Evolutionary conservation across 2,329 filamentous ascomycete genomes (phyloP).

Genomic region (Aspergillus vadensis): DNA sequence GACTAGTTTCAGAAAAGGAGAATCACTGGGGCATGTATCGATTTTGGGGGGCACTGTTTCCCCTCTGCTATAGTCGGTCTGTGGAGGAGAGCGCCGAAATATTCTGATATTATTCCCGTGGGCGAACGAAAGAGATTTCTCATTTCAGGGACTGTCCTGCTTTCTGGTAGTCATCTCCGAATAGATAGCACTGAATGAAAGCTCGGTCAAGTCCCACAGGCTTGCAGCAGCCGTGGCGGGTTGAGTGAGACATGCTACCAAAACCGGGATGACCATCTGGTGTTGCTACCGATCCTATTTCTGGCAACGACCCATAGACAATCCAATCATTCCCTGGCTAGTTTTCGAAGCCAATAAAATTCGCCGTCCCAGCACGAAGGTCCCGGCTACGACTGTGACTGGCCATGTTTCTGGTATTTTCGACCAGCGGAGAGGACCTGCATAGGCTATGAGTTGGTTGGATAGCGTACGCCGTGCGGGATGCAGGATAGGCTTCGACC

Average conservation of each 20-base stretch:
- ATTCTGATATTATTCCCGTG: constrained; percentile 19
- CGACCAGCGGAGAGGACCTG: constrained; percentile 11
- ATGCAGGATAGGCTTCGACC: constrained; percentile 5
- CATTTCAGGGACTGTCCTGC: not conserved
- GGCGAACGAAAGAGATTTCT: not conserved
- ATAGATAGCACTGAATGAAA: constrained; percentile 9
- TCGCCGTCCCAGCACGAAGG: constrained; percentile 10
- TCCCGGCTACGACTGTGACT: constrained; percentile 13
- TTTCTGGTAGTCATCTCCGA: not conserved
- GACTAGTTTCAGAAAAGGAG: constrained; percentile 32
- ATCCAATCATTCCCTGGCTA: constrained; percentile 11
- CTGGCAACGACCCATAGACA: constrained; percentile 9
- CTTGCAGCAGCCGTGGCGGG: constrained; percentile 6
- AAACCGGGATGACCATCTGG: constrained; percentile 8
- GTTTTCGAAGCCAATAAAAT: constrained; percentile 2
- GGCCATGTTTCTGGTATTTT: constrained; percentile 24
- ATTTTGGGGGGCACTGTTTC: constrained; percentile 39
- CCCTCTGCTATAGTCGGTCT: constrained; percentile 35
- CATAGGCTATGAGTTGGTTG: constrained; percentile 10
- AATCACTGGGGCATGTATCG: constrained; percentile 25
- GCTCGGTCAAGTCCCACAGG: constrained; percentile 3
- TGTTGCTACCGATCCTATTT: constrained; percentile 11
- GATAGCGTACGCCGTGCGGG: constrained; percentile 8
- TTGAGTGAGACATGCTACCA: constrained; percentile 12
- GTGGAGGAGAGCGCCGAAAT: constrained; percentile 32